Conservation (phyloP, 208 protist genomes). For the Trichomonas vaginalis region DNA sequence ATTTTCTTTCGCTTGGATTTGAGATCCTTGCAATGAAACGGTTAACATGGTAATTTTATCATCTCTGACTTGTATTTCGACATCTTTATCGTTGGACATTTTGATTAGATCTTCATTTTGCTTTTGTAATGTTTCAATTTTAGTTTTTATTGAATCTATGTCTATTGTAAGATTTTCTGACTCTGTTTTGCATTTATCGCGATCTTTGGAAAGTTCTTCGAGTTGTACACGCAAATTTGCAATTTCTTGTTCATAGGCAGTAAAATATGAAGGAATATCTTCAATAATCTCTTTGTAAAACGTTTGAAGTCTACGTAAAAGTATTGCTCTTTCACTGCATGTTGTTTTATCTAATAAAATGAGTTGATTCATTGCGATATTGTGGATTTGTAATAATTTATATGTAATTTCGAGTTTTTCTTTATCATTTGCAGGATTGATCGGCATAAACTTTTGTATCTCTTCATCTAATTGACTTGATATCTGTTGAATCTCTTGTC, state of each 20-base stretch:
- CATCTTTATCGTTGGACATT: background rate
- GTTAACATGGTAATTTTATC: background rate
- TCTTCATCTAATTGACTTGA: background rate
- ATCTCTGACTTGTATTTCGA: background rate
- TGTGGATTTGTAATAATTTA: background rate
- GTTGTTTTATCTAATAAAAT: background rate
- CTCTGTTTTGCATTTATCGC: background rate
- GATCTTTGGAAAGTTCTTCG: background rate
- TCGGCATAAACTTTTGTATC: background rate
- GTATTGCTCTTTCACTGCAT: background rate
- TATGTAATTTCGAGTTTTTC: background rate
- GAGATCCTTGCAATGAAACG: background rate
- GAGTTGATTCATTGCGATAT: background rate
- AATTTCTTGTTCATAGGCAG: background rate
- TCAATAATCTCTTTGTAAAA: slow-evolving; percentile 1
- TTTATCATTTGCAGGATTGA: background rate
- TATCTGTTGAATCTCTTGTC: background rate
- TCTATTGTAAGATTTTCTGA: background rate
- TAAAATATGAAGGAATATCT: background rate
- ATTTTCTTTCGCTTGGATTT: background rate
- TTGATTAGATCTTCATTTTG: background rate
- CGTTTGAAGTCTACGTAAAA: background rate
- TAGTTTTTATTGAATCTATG: background rate
- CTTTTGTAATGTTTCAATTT: background rate
- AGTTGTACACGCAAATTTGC: background rate